Evolutionary conservation across 768 basidiomycete species (phyloP).

Genomic region (Amanita jacksonii): DNA sequence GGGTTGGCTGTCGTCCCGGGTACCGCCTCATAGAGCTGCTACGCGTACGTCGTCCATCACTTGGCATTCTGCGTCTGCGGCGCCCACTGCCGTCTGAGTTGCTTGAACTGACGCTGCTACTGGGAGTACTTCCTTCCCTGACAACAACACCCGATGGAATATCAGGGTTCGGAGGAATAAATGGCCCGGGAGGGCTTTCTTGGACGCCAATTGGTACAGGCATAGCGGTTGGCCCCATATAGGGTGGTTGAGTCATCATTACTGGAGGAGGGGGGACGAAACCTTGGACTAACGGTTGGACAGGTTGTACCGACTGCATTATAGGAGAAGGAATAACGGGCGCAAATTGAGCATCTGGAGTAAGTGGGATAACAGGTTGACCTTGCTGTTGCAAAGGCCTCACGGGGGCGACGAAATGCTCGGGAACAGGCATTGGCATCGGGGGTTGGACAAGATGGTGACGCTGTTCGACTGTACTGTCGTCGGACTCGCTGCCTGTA

Average conservation of each 20-base stretch:
- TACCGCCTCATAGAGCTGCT: neutral
- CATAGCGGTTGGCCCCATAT: too few species aligned
- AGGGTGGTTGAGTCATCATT: neutral
- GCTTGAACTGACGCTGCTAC: slow-evolving; percentile 9
- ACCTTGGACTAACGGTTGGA: neutral
- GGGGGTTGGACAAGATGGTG: slow-evolving; percentile 3
- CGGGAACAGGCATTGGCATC: slow-evolving; percentile 9
- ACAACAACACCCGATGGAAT: slow-evolving; percentile 4
- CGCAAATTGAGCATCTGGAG: neutral
- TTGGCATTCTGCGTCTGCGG: neutral
- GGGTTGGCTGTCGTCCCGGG: slow-evolving; percentile 1
- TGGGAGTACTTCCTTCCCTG: slow-evolving; percentile 7
- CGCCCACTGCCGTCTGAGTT: slow-evolving; percentile 1
- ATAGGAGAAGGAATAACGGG: slow-evolving; percentile 6
- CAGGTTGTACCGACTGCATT: neutral
- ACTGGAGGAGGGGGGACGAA: slow-evolving; percentile 2
- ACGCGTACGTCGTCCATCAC: neutral
- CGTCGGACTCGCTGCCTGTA: slow-evolving; percentile 7
- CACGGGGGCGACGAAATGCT: slow-evolving; percentile 2
- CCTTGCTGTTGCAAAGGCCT: slow-evolving; percentile 2
- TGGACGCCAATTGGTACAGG: too few species aligned
- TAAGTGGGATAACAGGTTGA: neutral
- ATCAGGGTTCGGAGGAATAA: slow-evolving; percentile 4
- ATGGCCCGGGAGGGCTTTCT: slow-evolving; percentile 1
- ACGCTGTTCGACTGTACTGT: slow-evolving; percentile 3